Conservation (phyloP, 441 rosid genomes). For the Kokia cookei region DNA sequence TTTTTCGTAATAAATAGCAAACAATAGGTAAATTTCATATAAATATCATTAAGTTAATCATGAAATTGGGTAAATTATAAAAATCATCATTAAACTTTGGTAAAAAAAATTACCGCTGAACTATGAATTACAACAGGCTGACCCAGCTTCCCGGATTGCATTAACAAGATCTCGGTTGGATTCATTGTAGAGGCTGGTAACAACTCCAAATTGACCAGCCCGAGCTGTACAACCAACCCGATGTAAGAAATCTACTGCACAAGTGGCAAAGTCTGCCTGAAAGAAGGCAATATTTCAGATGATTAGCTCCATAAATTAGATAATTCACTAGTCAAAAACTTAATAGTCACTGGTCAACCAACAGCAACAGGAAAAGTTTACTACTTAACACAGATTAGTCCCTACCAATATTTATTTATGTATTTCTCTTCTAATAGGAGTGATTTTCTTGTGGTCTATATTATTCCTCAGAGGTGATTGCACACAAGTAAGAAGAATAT, state of each 20-base stretch:
- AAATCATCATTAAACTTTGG: too few species aligned
- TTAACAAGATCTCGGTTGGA: slow-evolving; percentile 68
- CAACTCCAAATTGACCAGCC: slow-evolving; percentile 84
- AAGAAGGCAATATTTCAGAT: slow-evolving; percentile 13
- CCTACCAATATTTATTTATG: background rate
- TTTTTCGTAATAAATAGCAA: too few species aligned
- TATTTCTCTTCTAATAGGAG: background rate
- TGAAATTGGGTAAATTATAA: too few species aligned
- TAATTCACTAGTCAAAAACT: background rate
- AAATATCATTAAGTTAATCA: too few species aligned
- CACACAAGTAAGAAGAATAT: background rate
- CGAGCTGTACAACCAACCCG: slow-evolving; percentile 94
- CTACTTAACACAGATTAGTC: background rate
- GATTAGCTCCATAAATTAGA: slow-evolving; percentile 3
- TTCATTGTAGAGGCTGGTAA: slow-evolving; percentile 80
- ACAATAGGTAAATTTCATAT: too few species aligned
- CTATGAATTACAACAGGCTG: slow-evolving; percentile 66
- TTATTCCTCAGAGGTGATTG: background rate
- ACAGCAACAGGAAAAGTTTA: background rate
- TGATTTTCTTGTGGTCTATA: background rate
- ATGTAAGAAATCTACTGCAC: slow-evolving; percentile 90
- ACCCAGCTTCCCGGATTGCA: slow-evolving; percentile 62
- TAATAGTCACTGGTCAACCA: too few species aligned
- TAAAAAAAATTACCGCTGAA: too few species aligned
- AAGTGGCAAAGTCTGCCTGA: slow-evolving; percentile 93